Conservation (phyloP, 768 basidiomycete species). For the Cystofilobasidium capitatum region DNA sequence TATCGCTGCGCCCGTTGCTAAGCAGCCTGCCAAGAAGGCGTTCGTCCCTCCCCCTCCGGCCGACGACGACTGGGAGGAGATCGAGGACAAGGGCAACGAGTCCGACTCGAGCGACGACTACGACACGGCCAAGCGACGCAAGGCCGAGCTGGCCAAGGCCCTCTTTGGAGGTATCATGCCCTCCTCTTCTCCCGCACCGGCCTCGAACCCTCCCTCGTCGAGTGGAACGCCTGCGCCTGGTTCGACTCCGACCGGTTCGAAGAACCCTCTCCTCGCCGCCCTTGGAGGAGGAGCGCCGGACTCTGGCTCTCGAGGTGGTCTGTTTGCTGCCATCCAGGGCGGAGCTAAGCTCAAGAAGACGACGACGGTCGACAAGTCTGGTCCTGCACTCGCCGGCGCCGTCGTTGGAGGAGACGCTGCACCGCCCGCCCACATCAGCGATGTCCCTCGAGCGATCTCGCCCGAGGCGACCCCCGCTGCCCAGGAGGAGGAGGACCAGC, state of each 20-base stretch:
- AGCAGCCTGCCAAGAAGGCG: conserved; percentile 42
- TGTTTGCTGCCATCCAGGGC: conserved; percentile 75
- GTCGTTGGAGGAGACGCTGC: conserved; percentile 61
- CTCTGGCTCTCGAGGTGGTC: conserved; percentile 45
- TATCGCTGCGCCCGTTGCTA: conserved; percentile 30
- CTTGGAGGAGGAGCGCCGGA: conserved; percentile 35
- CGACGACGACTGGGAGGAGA: conserved; percentile 79
- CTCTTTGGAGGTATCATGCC: conserved; percentile 67
- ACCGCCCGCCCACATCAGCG: conserved; percentile 60
- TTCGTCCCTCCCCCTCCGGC: conserved; percentile 47
- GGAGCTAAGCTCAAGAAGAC: conserved; percentile 57
- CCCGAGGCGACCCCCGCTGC: conserved; percentile 37
- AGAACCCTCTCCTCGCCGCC: conserved; percentile 41
- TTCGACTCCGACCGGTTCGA: conserved; percentile 36
- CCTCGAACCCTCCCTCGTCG: conserved; percentile 29
- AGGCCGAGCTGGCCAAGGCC: conserved; percentile 63
- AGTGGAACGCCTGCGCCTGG: conserved; percentile 37
- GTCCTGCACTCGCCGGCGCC: conserved; percentile 56
- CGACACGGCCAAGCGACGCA: conserved; percentile 52
- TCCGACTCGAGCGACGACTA: conserved; percentile 66
- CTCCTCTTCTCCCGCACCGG: conserved; percentile 31
- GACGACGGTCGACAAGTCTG: conserved; percentile 75
- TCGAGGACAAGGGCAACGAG: conserved; percentile 54
- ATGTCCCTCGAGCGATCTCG: conserved; percentile 37
- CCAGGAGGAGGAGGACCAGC: conserved; percentile 8